Evolutionary conservation across 345 rosid species (phyloP), one percentile per base, ranked within the genome.

Genomic region (Camelina neglecta): DNA sequence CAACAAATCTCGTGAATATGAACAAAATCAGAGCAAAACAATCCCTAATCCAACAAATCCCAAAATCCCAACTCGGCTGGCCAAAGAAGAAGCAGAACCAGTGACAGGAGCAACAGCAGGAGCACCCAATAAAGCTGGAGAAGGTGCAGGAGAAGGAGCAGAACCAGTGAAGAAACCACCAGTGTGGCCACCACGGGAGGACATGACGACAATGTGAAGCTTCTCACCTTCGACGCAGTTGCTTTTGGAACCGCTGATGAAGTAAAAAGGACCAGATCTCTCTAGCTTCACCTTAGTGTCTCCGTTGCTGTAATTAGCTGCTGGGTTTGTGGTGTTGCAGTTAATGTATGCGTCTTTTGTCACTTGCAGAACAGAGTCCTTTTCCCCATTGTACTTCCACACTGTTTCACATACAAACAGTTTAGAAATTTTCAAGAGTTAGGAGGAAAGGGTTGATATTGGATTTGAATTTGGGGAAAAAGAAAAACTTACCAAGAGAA

Each of bases 321-420:
- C 66, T 45, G 83, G 83, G 15, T 69, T 76, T 23, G 78, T 66
- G 1, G 72, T 81, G 75, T 81, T 81, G 48, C 81, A 81, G 60
- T 23, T 76, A 8, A 75, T 63, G 54, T 81, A 81, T 0, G 80
- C 75, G 3, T 81, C 71, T 10, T 81, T 81, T 4, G 80, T 81
- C 72, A 81, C 78, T 48, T 68, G 78, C 9, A 81, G 68, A 60
- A 73, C 81, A 0, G 81, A 81, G 77, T 95, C 97, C 39, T 84
- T 87, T 21, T 67, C 83, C 4, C 84, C 80, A 47, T 92, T 88
- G 50, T 86, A 92, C 69, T 86, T 89, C 92, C 92, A 92, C 55
- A 85, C 93, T 89, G 79, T 60, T 60, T 42, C 54, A 75, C 6
- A 53, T 29, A 44, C 18, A 53, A 53, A n/a, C 20, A 18, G 65